A percentile compares a stretch with the other conserved stretches of the same genome.
phyloP scores from a whole-genome alignment of 768 basidiomycete species.

The Suillus subalutaceus region DNA sequence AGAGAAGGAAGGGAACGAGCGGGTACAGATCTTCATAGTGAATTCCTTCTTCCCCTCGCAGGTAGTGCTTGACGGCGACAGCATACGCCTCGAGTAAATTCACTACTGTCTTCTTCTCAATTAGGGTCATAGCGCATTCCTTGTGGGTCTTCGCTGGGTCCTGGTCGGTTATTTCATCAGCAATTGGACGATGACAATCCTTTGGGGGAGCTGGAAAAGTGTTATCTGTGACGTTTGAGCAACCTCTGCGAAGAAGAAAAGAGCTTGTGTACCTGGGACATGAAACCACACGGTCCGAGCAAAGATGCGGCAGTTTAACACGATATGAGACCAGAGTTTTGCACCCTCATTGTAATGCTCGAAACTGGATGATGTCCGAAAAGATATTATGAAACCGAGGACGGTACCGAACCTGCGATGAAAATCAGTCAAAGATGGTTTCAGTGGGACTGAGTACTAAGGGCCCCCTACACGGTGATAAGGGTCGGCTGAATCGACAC shows the following conservation, averaged over 20 bases:
- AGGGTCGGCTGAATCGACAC: constrained; percentile 53
- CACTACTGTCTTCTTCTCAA: constrained; percentile 72
- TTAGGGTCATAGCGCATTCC: constrained; percentile 45
- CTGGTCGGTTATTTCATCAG: constrained; percentile 21
- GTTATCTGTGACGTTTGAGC: constrained; percentile 18
- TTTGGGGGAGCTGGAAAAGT: constrained; percentile 19
- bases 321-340: constrained; percentile 66
- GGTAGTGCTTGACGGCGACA: constrained; percentile 69
- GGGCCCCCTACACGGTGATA: constrained; percentile 60
- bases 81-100: constrained; percentile 69
- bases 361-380: constrained; percentile 71
- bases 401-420: constrained; percentile 57
- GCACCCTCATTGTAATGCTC: constrained; percentile 77
- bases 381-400: constrained; percentile 74
- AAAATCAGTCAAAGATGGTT: constrained; percentile 27
- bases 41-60: constrained; percentile 53
- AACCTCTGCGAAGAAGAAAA: background rate
- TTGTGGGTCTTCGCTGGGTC: constrained; percentile 26
- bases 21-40: constrained; percentile 56
- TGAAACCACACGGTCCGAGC: constrained; percentile 72
- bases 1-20: constrained; percentile 73
- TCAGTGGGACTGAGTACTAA: background rate
- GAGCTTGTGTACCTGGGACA: constrained; percentile 49
- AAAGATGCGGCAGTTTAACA: constrained; percentile 54
- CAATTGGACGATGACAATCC: constrained; percentile 10